Base-by-base conservation (phyloP, 2,329 filamentous ascomycete genomes). In the Pseudogymnoascus destructans region DNA sequence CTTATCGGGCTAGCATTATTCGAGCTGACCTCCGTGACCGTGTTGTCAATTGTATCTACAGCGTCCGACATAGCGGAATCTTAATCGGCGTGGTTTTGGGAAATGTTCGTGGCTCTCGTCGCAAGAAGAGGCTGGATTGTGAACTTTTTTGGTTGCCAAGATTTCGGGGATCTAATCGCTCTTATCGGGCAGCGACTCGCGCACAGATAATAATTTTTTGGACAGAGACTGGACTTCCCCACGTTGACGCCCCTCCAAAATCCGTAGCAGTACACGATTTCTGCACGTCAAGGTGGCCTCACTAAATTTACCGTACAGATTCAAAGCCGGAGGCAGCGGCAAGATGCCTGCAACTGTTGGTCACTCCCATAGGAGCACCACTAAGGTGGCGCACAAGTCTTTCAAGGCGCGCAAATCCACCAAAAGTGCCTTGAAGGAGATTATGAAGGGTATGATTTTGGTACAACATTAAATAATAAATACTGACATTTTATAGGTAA, bases 371-470 rank as follows among this genome's bases (percentile, higher is more conserved):
- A 82, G 92, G 71, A 88, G 88, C 68, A 96, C 91, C 60, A 95
- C 91, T 58, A 98, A 97, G 78, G 77, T 82, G 67, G 75, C 80
- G 64, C 84, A 95, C 74, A 98, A 98, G 77, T 72, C 85, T 23
- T 98, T 91, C 79, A 98, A 98, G 74, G 89, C 89, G 60, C 85
- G 85, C 70, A 91, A 95, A 75, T 82, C 91, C 38, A 89, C 88
- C 62, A 97, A 97, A 73, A 84, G 88, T 68, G 81, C 89, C 59
- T 73, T 96, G 68, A 89, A 93, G 70, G 89, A 95, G 63, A 78
- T 83, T 64, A 80, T 84, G 60, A 97, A 97, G 77, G 91, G 89
- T 90, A 72, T 57, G 66, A 63, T 55, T 61, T 38, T 15, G n/a
- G 55, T 49, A 32, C 25, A n/a, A 3, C 19, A 55, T 17, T 59